phyloP scores from a whole-genome alignment of 2,329 filamentous ascomycete species.

The Macrophomina tecta region DNA sequence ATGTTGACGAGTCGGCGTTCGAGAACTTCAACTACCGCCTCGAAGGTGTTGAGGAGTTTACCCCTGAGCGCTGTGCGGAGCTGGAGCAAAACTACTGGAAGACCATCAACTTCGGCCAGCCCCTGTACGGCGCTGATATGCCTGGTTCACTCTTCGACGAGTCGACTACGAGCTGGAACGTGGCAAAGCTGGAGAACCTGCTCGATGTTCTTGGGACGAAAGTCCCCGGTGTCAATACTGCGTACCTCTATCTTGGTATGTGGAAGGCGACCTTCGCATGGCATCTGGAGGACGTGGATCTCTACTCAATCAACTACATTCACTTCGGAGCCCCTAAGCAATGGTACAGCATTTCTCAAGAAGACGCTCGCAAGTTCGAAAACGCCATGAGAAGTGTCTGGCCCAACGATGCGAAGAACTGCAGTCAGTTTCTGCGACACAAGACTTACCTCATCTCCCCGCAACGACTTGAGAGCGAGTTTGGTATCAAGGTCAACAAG shows the following conservation, averaged over 20 bases:
- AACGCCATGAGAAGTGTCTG: slow-evolving; percentile 94
- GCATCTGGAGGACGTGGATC: slow-evolving; percentile 97
- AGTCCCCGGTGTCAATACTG: slow-evolving; percentile 96
- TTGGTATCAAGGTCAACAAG: slow-evolving; percentile 95
- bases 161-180: slow-evolving; percentile 83
- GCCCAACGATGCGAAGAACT: slow-evolving; percentile 93
- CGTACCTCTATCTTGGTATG: slow-evolving; percentile 97
- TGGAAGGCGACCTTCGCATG: slow-evolving; percentile 99
- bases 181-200: slow-evolving; percentile 91
- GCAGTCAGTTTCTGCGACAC: slow-evolving; percentile 93
- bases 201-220: slow-evolving; percentile 94
- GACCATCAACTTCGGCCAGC: slow-evolving; percentile 90
- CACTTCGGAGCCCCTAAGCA: slow-evolving; percentile 99
- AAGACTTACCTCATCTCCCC: slow-evolving; percentile 98
- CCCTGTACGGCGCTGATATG: slow-evolving; percentile 95
- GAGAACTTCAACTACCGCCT: slow-evolving; percentile 90
- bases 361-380: slow-evolving; percentile 91
- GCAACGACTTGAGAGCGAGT: slow-evolving; percentile 82
- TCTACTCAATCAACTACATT: slow-evolving; percentile 99
- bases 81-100: slow-evolving; percentile 97
- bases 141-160: slow-evolving; percentile 94
- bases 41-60: slow-evolving; percentile 83
- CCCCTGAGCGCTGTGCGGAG: slow-evolving; percentile 89
- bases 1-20: slow-evolving; percentile 88
- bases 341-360: slow-evolving; percentile 99